Evolutionary conservation across 768 basidiomycete species (phyloP), one percentile per base, ranked within the genome.

Genomic region (Tricholoma bakamatsutake): DNA sequence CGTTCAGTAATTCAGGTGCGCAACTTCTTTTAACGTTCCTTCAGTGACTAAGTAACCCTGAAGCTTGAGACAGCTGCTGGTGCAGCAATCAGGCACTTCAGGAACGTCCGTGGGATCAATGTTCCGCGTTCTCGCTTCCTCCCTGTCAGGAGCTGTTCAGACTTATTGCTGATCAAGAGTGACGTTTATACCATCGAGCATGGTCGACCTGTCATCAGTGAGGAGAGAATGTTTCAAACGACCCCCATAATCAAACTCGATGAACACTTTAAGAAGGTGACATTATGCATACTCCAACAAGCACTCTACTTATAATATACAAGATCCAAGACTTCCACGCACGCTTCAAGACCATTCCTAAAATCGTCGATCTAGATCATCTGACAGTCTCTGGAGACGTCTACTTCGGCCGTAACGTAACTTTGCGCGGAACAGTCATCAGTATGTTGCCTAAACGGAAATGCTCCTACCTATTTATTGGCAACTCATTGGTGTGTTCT

Each of bases 211-310:
- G 76, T 85, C 56, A 83, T 91, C 75, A 86, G 81, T 65, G 76
- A 77, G 59, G 71, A 75, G 12, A 71, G 85, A 57, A 80, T 85
- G 75, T 89, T 90, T 65, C 76, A 71, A 50, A 81, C 77, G 21
- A 79, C 84, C 39, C 91, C 90, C 6, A 85, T 91, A 40, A 83
- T 93, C 77, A 91, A 91, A 75, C 79, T 92, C 49, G 88, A 88
- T 50, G 85, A 88, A 65, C 84, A 85, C 64, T 93, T 93, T 79
- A 90, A 87, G 78, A 89, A 87, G 79, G 87, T 86, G 52, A 48
- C 65, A 46, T 28, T 28, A 6, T 42, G 24, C n/a, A 18, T 43
- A 17, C 35, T 9, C 5, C 46, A 1, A n/a, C 8, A 18, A 31
- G n/a, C 13, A 17, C 12, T 13, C 61, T 61, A 80, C 48, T 77